phyloP scores from a whole-genome alignment of 108 stramenopile species.

The Cyclotella kingstonii region DNA sequence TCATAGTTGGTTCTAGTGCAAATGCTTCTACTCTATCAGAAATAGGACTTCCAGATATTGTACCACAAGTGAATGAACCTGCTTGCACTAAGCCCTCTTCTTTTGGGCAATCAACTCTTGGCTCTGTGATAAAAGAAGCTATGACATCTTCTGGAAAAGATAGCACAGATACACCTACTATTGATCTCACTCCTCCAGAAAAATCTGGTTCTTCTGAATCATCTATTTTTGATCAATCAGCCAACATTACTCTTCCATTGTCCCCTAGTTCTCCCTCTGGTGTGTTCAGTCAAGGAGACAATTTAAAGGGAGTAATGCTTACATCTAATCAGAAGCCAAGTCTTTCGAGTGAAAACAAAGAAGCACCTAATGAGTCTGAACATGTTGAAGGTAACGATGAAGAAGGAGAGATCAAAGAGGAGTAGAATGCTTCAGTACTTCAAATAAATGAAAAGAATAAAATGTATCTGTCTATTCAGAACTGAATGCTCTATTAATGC shows the following conservation, averaged over 20 bases:
- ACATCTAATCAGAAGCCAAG: slow-evolving; percentile 7
- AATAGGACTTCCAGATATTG: slow-evolving; percentile 12
- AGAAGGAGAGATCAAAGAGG: slow-evolving; percentile 26
- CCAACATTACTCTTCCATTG: slow-evolving; percentile 37
- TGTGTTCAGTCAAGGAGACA: slow-evolving; percentile 23
- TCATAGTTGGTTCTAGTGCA: slow-evolving; percentile 30
- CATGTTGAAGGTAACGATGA: slow-evolving; percentile 5
- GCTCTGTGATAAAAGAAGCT: not conserved
- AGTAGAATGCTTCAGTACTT: too few relatives aligned
- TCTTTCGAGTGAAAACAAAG: slow-evolving; percentile 10
- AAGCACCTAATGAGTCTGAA: not conserved
- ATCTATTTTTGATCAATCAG: slow-evolving; percentile 48
- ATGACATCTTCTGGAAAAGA: slow-evolving; percentile 13
- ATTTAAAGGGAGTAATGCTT: slow-evolving; percentile 29
- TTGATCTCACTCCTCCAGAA: slow-evolving; percentile 42
- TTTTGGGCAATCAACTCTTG: slow-evolving; percentile 9
- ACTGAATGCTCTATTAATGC: too few relatives aligned
- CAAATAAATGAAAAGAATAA: too few relatives aligned
- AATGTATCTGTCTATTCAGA: too few relatives aligned
- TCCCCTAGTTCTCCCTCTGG: slow-evolving; percentile 29
- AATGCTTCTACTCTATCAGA: slow-evolving; percentile 11
- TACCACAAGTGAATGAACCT: slow-evolving; percentile 21
- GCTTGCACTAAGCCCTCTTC: slow-evolving; percentile 32
- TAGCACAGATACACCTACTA: not conserved
- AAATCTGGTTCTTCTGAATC: slow-evolving; percentile 22